Conservation (phyloP, 768 basidiomycete species). For the Tylopilus sp. region DNA sequence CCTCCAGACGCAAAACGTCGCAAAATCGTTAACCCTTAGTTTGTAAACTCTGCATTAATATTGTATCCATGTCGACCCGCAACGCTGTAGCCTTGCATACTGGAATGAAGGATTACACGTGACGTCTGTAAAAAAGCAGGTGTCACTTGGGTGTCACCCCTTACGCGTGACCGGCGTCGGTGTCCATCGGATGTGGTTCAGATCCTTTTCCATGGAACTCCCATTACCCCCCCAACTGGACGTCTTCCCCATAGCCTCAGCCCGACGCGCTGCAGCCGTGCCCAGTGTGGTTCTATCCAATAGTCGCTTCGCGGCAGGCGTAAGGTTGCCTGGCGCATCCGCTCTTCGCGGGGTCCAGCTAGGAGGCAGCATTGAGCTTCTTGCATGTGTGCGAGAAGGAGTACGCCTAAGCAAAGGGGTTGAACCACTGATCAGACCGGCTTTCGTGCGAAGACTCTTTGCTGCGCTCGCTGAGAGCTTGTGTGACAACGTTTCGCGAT, state of each 20-base stretch:
- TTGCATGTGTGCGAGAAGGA: conserved; percentile 36
- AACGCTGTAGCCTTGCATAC: conserved; percentile 12
- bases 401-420: conserved; percentile 26
- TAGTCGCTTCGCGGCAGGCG: conserved; percentile 80
- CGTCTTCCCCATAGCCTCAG: conserved; percentile 61
- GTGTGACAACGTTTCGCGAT: conserved; percentile 78
- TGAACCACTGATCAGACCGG: conserved; percentile 52
- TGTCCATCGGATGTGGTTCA: conserved; percentile 73
- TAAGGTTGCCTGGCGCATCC: conserved; percentile 70
- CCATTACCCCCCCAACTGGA: conserved; percentile 52
- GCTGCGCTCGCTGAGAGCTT: conserved; percentile 80
- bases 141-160: conserved; percentile 19
- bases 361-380: conserved; percentile 70
- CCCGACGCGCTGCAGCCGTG: conserved; percentile 56
- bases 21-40: conserved; percentile 41
- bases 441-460: conserved; percentile 76
- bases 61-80: conserved; percentile 9
- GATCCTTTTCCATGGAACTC: conserved; percentile 54
- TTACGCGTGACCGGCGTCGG: conserved; percentile 58
- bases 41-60: conserved; percentile 6
- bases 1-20: conserved; percentile 56
- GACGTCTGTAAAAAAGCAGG: background rate
- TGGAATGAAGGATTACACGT: background rate
- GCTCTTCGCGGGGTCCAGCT: conserved; percentile 73
- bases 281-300: conserved; percentile 71